Conservation (phyloP, 192 early-diverging fungal species). For the Umbelopsis sp. region DNA sequence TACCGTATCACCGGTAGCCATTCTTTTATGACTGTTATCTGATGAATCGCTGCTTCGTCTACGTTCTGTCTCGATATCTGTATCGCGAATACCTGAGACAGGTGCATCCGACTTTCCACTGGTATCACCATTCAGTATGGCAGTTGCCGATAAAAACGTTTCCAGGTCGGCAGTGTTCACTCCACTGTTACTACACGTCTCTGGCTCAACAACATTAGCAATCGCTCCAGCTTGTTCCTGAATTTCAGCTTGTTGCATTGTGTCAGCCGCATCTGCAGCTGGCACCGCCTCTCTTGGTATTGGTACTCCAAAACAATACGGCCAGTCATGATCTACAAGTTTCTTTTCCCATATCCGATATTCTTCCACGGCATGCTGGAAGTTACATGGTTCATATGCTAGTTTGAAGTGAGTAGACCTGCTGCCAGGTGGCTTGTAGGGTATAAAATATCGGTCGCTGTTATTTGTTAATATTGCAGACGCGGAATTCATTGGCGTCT, state of each 20-base stretch:
- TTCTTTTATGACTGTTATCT: slow-evolving; percentile 14
- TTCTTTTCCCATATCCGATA: slow-evolving; percentile 78
- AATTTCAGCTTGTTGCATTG: not conserved
- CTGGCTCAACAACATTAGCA: not conserved
- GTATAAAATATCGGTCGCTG: slow-evolving; percentile 73
- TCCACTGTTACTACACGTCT: slow-evolving; percentile 2
- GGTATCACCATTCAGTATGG: slow-evolving; percentile 1
- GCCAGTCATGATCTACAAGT: slow-evolving; percentile 80
- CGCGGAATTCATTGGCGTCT: slow-evolving; percentile 81
- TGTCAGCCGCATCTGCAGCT: not conserved
- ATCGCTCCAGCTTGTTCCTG: not conserved
- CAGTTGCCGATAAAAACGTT: slow-evolving; percentile 7
- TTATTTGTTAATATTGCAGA: slow-evolving; percentile 79
- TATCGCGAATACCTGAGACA: slow-evolving; percentile 4
- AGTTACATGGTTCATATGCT: slow-evolving; percentile 79
- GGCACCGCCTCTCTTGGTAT: slow-evolving; percentile 28
- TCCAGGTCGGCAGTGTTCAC: slow-evolving; percentile 8
- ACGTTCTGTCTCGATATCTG: slow-evolving; percentile 8
- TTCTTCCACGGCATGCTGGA: slow-evolving; percentile 67
- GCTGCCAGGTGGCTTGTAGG: slow-evolving; percentile 69
- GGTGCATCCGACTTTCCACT: slow-evolving; percentile 1
- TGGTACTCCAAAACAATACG: slow-evolving; percentile 74
- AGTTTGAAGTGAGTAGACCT: slow-evolving; percentile 75
- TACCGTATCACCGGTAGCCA: not conserved
- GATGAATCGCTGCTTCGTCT: slow-evolving; percentile 10